Base-by-base conservation (phyloP, 305 asterid genomes). In the Fraxinus sp. region DNA sequence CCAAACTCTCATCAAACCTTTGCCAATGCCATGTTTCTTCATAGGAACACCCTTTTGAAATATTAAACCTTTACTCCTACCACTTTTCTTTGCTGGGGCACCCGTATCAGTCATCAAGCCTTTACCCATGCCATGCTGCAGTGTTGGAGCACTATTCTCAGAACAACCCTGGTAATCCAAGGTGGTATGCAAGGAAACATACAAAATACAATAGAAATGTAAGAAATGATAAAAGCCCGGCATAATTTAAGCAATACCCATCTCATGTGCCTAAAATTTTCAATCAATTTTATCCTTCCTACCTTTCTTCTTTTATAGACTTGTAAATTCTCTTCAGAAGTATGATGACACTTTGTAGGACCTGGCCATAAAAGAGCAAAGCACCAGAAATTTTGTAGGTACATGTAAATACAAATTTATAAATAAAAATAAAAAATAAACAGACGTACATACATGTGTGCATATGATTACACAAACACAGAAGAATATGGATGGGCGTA, bases 301-400 rank as follows among this genome's bases (percentile, higher is more conserved):
- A 95, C 98, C 98, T 94, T 94, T 84, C 91, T 89, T 89, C 90
- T 90, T 89, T 91, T 93, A 64, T 76, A 68, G 71, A 88, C 82
- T 84, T 79, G 88, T 71, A 32, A 85, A 74, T 84, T 83, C 83
- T 92, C 93, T 76, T 84, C 93, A 74, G 85, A 79, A 76, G 80
- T 30, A 33, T 78, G 84, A 76, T 76, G 89, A 80, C 90, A 81
- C 80, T 87, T 86, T 81, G 87, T 80, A 80, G 90, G 86, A 91
- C 84, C 99, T 95, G 92, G 72, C 84, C 81, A 83, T 80, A 79
- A 71, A 76, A 77, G 83, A 83, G 64, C 22, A 84, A 71, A 82
- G 57, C 81, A 88, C 78, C 66, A 57, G 32, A 32, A 83, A 81
- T 9, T 85, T 68, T 78, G 70, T 44, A 68, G 81, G 6, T 26